Conservation (phyloP, 306 rosid genomes). For the Malus fusca region DNA sequence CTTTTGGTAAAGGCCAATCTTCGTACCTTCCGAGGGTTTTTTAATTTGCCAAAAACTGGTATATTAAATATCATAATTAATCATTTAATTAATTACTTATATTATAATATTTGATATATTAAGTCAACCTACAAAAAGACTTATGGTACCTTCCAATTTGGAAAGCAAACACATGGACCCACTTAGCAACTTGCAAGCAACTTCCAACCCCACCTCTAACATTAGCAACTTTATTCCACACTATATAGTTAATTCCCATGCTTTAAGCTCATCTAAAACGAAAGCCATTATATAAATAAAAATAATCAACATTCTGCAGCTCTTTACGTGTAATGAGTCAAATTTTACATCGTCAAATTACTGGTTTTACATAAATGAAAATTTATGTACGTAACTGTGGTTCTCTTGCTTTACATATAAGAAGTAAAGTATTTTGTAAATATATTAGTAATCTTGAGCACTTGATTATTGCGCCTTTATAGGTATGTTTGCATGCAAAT, state of each 20-base stretch:
- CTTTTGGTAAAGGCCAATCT: not conserved
- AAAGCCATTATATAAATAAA: too few species aligned
- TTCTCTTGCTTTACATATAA: too few species aligned
- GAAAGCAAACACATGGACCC: not conserved
- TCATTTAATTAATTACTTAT: too few species aligned
- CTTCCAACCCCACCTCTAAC: not conserved
- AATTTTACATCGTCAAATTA: too few species aligned
- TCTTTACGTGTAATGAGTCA: too few species aligned
- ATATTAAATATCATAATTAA: rapidly evolving
- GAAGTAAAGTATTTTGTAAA: too few species aligned
- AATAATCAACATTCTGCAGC: too few species aligned
- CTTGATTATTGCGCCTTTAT: not conserved
- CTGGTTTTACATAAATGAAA: too few species aligned
- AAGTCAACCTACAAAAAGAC: rapidly evolving
- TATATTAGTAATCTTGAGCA: not conserved
- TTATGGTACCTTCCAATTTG: not conserved
- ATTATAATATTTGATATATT: too few species aligned
- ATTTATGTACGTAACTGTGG: too few species aligned
- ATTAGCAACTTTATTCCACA: not conserved
- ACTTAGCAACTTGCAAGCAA: not conserved
- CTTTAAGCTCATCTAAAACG: not conserved
- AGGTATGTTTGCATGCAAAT: too few species aligned
- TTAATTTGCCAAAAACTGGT: rapidly evolving
- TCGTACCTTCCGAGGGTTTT: too few species aligned
- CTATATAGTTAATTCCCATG: not conserved